Evolutionary conservation across 768 basidiomycete species (phyloP), one percentile per base, ranked within the genome.

Genomic region (Mycena filopes): DNA sequence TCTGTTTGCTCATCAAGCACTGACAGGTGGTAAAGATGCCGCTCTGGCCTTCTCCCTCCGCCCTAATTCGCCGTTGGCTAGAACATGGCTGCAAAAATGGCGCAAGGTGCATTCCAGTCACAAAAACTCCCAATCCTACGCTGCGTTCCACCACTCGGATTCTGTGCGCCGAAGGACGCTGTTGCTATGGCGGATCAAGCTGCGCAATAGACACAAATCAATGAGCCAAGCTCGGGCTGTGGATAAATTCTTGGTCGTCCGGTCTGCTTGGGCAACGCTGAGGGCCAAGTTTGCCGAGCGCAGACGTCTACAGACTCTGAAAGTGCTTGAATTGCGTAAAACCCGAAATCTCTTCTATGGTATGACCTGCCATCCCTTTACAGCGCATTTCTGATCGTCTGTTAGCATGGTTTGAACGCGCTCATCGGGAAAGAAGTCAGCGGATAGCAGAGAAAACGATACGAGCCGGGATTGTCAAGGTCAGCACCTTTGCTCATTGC

Each of bases 141-240:
- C 89, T 16, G 75, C 80, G 13, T 83, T 84, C 56, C 86, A 84
- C 71, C 79, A 87, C 68, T 74, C 80, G 16, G 68, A 71, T 2
- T 80, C 79, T 60, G 64, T 87, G 10, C 73, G 75, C 11, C 82
- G 78, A 57, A 79, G 75, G 55, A 72, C 76, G 58, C 77, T 91
- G 16, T 71, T 85, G 7, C 70, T 65, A 20, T 93, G 92, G 92
- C 83, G 88, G 21, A 70, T 86, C 21, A 77, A 79, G 41, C 76
- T 90, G 54, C 83, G 87, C 20, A 75, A 78, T 18, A 82, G 83
- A 59, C 65, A 87, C 42, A 84, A 84, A 65, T 68, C 82, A 69
- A 73, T 80, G 42, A 87, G 85, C 67, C 81, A 87, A 69, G 90
- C 90, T 1, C 84, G 82, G 66, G 74, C 82, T 31, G 85, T 86